Evolutionary conservation across 78 protist genomes (phyloP).

Genomic region (Parvularia atlantis): DNA sequence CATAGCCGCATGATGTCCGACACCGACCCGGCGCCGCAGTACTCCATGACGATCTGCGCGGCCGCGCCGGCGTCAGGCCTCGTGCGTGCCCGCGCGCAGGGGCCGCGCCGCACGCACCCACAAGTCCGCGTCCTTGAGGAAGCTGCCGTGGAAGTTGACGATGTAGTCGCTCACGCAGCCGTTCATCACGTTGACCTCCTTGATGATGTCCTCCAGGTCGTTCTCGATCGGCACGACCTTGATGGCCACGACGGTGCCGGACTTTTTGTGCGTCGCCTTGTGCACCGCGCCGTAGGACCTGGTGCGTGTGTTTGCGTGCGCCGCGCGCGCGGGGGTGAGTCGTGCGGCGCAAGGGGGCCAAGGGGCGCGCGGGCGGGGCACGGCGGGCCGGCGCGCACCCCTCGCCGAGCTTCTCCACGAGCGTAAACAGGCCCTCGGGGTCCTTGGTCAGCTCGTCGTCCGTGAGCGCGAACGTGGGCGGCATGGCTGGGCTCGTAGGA

Average conservation of each 20-base stretch:
- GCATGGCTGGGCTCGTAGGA: no score
- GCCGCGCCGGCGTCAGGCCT: no score
- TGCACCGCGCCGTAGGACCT: slow-evolving; percentile 48
- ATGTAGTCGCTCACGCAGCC: slow-evolving; percentile 34
- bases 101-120: slow-evolving; percentile 47
- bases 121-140: slow-evolving; percentile 22
- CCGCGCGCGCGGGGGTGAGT: no score
- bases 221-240: slow-evolving; percentile 40
- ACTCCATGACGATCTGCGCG: slow-evolving; percentile 76
- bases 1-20: slow-evolving; percentile 45
- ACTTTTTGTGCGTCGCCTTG: slow-evolving; percentile 33
- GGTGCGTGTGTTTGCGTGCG: no score
- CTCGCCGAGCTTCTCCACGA: slow-evolving; percentile 6
- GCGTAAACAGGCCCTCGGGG: neutral
- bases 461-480: neutral
- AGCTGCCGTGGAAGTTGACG: slow-evolving; percentile 50
- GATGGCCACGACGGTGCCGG: slow-evolving; percentile 38
- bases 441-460: neutral
- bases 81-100: no score
- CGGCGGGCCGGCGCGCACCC: neutral
- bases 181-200: slow-evolving; percentile 52
- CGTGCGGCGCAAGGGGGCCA: neutral
- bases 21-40: slow-evolving; percentile 65
- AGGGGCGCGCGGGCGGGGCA: no score
- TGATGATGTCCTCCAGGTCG: slow-evolving; percentile 41